These are phyloP conservation scores for Chrysoporthe cubensis DNA, from an alignment of 2,329 filamentous ascomycete species.

Conservation along the genomic window DNA sequence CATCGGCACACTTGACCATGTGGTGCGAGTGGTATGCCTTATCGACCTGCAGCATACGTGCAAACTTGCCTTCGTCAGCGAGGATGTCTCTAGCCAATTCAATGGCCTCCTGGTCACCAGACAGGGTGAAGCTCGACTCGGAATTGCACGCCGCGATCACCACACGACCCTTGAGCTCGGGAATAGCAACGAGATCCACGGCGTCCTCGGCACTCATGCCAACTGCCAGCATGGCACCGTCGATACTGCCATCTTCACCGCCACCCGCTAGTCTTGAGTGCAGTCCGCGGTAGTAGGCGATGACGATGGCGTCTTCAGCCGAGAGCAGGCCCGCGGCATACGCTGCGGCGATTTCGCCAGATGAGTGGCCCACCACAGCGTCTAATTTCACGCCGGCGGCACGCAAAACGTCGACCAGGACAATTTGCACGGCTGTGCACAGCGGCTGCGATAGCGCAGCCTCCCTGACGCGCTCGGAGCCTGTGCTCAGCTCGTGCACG, in stretches of 20 bases:
- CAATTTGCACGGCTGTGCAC: conserved; percentile 46
- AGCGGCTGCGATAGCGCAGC: conserved; percentile 27
- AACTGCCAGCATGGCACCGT: conserved; percentile 20
- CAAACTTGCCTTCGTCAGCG: conserved; percentile 35
- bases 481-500: too few relatives aligned
- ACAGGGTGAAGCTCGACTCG: conserved; percentile 34
- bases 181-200: conserved; percentile 20
- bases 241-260: too few relatives aligned
- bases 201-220: conserved; percentile 30
- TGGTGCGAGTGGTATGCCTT: conserved; percentile 47
- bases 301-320: conserved; percentile 32
- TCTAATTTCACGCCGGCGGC: conserved; percentile 31
- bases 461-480: conserved; percentile 12
- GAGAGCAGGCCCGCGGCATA: conserved; percentile 13
- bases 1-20: conserved; percentile 35
- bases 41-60: conserved; percentile 41
- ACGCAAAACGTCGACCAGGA: conserved; percentile 40
- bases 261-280: neutral
- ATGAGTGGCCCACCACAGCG: conserved; percentile 36
- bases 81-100: conserved; percentile 33
- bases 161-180: conserved; percentile 30
- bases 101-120: conserved; percentile 34
- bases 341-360: conserved; percentile 29
- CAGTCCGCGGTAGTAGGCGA: conserved; percentile 33
- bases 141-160: conserved; percentile 37